Conservation (phyloP, 495 filamentous ascomycete genomes). For the Xylaria scruposa region DNA sequence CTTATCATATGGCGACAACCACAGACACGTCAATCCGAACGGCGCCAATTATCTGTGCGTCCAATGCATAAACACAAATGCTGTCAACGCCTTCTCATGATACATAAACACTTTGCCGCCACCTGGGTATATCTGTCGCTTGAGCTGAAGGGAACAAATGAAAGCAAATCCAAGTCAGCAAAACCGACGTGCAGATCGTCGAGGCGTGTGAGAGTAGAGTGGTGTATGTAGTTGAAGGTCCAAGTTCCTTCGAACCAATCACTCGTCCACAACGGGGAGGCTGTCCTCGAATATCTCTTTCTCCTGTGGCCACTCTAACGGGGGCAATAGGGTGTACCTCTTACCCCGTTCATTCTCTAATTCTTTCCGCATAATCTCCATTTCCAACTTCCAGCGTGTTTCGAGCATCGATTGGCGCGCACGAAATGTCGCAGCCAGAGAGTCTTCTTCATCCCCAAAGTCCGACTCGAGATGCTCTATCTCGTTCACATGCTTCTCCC, state of each 20-base stretch:
- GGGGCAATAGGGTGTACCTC: conserved; percentile 56
- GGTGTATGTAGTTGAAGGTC: neutral
- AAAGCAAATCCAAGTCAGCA: conserved; percentile 11
- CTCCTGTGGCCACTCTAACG: conserved; percentile 50
- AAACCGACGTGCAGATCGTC: neutral
- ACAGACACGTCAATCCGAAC: conserved; percentile 4
- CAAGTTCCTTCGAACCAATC: neutral
- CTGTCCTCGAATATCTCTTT: conserved; percentile 32
- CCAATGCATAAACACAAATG: conserved; percentile 14
- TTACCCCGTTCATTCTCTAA: conserved; percentile 59
- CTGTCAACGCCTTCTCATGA: conserved; percentile 11
- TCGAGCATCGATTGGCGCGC: conserved; percentile 58
- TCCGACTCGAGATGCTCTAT: conserved; percentile 64
- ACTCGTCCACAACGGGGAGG: conserved; percentile 33
- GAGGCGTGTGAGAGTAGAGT: neutral
- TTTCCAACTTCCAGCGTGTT: conserved; percentile 67
- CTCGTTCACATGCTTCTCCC: conserved; percentile 58
- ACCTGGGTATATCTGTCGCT: conserved; percentile 22
- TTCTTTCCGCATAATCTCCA: conserved; percentile 66
- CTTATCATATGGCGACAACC: neutral
- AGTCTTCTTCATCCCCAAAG: conserved; percentile 60
- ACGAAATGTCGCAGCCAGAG: conserved; percentile 53
- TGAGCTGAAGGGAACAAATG: conserved; percentile 18
- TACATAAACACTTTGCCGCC: conserved; percentile 18
- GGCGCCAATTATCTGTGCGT: neutral